These are phyloP conservation scores for Asterophora parasitica DNA, from an alignment of 768 basidiomycete genomes.

Conservation along the genomic window DNA sequence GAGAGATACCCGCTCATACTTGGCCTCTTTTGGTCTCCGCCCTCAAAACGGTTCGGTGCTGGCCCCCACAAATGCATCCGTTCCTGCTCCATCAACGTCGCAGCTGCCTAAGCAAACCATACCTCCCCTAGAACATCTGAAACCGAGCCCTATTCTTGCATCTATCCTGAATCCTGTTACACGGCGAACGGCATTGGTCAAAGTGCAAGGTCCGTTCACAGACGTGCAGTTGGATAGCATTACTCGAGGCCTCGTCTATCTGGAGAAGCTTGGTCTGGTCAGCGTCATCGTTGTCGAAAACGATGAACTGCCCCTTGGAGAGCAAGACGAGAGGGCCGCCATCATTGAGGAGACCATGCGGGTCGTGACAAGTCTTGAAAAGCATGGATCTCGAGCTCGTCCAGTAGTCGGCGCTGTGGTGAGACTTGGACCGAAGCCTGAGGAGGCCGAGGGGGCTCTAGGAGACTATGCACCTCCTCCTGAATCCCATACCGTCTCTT, in stretches of 20 bases:
- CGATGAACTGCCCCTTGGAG: slow-evolving; percentile 66
- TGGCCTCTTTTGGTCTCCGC: slow-evolving; percentile 83
- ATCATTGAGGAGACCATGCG: slow-evolving; percentile 82
- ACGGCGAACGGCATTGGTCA: slow-evolving; percentile 89
- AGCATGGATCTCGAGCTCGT: slow-evolving; percentile 80
- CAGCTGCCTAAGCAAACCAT: slow-evolving; percentile 27
- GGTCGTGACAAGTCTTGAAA: slow-evolving; percentile 75
- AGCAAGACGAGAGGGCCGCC: slow-evolving; percentile 60
- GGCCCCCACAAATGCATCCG: slow-evolving; percentile 20
- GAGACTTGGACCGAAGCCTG: slow-evolving; percentile 73
- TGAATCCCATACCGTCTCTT: slow-evolving; percentile 75
- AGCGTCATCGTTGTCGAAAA: slow-evolving; percentile 94
- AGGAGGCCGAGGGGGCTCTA: slow-evolving; percentile 26
- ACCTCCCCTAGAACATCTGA: slow-evolving; percentile 31
- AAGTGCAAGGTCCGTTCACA: slow-evolving; percentile 93
- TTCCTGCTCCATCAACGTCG: slow-evolving; percentile 24
- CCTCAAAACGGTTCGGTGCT: slow-evolving; percentile 32
- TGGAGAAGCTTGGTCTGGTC: slow-evolving; percentile 93
- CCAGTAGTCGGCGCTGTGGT: slow-evolving; percentile 87
- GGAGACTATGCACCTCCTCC: slow-evolving; percentile 40
- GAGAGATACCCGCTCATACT: slow-evolving; percentile 86
- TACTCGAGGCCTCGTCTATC: slow-evolving; percentile 86
- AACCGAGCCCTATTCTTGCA: slow-evolving; percentile 53
- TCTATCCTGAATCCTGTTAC: slow-evolving; percentile 83
- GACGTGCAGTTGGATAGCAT: slow-evolving; percentile 93